phyloP scores from a whole-genome alignment of 768 basidiomycete species.

The Naganishia vaughanmartiniae region DNA sequence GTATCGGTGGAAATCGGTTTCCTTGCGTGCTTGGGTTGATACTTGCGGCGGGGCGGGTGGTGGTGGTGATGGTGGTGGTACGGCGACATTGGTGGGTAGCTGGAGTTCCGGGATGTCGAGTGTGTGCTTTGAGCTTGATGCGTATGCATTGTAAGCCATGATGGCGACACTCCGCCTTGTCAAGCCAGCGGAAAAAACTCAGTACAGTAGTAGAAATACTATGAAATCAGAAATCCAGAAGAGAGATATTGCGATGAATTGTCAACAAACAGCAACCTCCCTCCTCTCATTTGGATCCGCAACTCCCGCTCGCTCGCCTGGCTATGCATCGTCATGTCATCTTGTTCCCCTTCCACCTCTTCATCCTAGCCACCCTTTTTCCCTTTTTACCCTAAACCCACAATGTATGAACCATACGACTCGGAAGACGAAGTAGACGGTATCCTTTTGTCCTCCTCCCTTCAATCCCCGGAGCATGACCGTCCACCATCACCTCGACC shows the following conservation, averaged over 20 bases:
- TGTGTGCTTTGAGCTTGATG: conserved; percentile 1
- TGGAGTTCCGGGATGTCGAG: conserved; percentile 66
- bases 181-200: no score
- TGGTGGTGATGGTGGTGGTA: no score
- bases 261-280: background rate
- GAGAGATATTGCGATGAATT: background rate
- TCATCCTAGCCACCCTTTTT: no score
- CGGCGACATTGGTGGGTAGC: conserved; percentile 54
- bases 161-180: background rate
- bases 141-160: background rate
- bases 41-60: conserved; percentile 54
- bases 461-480: background rate
- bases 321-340: background rate
- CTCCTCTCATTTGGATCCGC: background rate
- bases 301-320: no score
- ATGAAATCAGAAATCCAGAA: no score
- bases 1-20: conserved; percentile 47
- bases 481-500: background rate
- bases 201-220: no score
- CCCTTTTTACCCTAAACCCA: background rate
- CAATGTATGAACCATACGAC: conserved; percentile 2
- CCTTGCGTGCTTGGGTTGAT: conserved; percentile 57
- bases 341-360: background rate
- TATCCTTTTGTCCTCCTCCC: background rate
- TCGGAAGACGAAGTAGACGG: conserved; percentile 7